Conservation (phyloP, 2,329 filamentous ascomycete genomes). For the Botryosphaeria dothidea region DNA sequence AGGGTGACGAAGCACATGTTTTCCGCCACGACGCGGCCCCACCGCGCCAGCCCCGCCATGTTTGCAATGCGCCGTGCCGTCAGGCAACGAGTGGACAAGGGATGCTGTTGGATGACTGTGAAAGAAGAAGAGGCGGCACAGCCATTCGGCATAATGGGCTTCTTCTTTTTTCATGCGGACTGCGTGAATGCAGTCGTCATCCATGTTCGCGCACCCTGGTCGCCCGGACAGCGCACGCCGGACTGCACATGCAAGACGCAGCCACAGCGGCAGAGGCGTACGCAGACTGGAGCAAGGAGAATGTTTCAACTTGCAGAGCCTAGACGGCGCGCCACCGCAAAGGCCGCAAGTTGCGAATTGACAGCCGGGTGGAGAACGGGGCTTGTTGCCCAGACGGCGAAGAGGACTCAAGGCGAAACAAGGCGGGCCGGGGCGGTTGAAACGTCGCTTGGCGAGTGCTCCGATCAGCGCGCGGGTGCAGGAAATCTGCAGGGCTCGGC, state of each 20-base stretch:
- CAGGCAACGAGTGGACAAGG: constrained; percentile 4
- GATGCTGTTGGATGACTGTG: neutral
- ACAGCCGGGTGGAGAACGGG: neutral
- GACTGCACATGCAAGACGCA: neutral
- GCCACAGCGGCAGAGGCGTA: neutral
- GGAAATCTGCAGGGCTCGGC: constrained; percentile 7
- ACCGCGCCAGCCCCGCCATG: neutral
- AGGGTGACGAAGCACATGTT: neutral
- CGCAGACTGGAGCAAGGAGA: neutral
- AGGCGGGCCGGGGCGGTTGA: constrained; percentile 4
- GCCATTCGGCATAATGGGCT: neutral
- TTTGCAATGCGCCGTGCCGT: neutral
- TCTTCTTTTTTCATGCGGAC: neutral
- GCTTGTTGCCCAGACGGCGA: neutral
- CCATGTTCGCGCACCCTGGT: neutral
- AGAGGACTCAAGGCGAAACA: constrained; percentile 9
- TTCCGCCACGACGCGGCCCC: neutral
- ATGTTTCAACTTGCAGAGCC: neutral
- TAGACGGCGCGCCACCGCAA: neutral
- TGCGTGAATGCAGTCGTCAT: neutral
- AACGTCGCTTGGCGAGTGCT: constrained; percentile 11
- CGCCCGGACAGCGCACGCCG: neutral
- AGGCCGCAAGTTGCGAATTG: neutral
- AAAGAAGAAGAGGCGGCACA: neutral
- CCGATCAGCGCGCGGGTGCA: neutral